Evolutionary conservation across 2,329 filamentous ascomycete species (phyloP).

Genomic region (Beauveria medogensis): DNA sequence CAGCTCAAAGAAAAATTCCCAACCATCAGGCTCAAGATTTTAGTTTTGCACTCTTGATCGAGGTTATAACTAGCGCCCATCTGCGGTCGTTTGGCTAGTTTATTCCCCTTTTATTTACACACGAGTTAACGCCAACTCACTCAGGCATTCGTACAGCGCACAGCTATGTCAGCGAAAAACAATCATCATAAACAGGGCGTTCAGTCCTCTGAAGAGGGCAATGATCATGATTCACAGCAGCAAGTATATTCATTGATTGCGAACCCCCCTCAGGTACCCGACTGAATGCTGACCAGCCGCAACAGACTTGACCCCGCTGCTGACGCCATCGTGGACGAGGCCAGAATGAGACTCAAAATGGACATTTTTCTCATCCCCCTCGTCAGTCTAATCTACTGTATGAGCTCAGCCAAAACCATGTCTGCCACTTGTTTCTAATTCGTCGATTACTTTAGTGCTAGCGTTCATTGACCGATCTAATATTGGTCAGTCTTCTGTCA

Average conservation of each 20-base stretch:
- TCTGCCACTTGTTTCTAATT: background rate
- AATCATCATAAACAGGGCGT: background rate
- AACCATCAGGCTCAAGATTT: too few relatives aligned
- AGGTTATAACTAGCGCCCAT: too few relatives aligned
- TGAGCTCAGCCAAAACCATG: background rate
- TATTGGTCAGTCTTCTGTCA: conserved; percentile 39
- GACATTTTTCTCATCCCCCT: conserved; percentile 52
- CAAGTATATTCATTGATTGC: background rate
- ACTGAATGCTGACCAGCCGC: background rate
- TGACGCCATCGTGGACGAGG: background rate
- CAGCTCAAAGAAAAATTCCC: too few relatives aligned
- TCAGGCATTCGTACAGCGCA: background rate
- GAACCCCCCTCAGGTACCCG: too few relatives aligned
- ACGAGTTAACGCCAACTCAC: background rate
- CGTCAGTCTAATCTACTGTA: conserved; percentile 45
- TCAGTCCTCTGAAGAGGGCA: background rate
- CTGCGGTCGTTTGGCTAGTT: too few relatives aligned
- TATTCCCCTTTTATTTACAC: too few relatives aligned
- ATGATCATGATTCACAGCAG: background rate
- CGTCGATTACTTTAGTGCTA: background rate
- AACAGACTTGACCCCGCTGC: background rate
- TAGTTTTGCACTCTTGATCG: too few relatives aligned
- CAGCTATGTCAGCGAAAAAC: background rate
- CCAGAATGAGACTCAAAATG: conserved; percentile 43
- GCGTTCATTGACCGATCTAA: conserved; percentile 58